Conservation (phyloP, 148 eudicot genomes). For the Pouteria glomerata region DNA sequence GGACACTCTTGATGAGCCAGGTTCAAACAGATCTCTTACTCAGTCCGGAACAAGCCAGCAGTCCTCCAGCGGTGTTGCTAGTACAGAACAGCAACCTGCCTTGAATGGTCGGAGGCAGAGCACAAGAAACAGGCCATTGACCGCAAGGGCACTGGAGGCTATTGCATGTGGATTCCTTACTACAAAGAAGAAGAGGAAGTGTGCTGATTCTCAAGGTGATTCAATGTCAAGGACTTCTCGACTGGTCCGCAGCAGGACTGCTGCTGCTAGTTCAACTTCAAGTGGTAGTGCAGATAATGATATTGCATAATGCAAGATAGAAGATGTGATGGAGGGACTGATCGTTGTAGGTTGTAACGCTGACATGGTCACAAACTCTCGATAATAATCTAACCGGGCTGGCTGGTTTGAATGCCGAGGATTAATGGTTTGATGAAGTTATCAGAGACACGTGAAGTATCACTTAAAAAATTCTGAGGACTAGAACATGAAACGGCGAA, state of each 20-base stretch:
- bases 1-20: not conserved
- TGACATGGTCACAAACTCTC: not conserved
- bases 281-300: not conserved
- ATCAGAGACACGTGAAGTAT: not conserved
- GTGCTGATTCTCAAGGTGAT: constrained; percentile 1
- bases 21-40: not conserved
- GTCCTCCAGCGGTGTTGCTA: not conserved
- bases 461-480: not conserved
- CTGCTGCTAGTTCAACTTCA: not conserved
- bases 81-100: constrained; percentile 5
- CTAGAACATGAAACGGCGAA: not conserved
- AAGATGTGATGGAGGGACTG: not conserved
- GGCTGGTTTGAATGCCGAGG: not conserved
- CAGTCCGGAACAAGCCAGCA: constrained; percentile 9
- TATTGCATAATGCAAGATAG: not conserved
- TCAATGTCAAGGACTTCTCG: constrained; percentile 8
- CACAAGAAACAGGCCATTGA: constrained; percentile 28
- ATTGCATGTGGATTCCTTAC: constrained; percentile 21
- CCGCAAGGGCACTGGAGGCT: constrained; percentile 34
- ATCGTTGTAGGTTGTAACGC: not conserved
- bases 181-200: constrained; percentile 16
- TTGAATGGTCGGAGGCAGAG: constrained; percentile 26
- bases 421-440: not conserved
- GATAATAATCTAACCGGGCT: not conserved
- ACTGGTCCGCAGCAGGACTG: not conserved